phyloP scores from a whole-genome alignment of 768 basidiomycete genomes.

The Tricholoma hemisulphureum region DNA sequence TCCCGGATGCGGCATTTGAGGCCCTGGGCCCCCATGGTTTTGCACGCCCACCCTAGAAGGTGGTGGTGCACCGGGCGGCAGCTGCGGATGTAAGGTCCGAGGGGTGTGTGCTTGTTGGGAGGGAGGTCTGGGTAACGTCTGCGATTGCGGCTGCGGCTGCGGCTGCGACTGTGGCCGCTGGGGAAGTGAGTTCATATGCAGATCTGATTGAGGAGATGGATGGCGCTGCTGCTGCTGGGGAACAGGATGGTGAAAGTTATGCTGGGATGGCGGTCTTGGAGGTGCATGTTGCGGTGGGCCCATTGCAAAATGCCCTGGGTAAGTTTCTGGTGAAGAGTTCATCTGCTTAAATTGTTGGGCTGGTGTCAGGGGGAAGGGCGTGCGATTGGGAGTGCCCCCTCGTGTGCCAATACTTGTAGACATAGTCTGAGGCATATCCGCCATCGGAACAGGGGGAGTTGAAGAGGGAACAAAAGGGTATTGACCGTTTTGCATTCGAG shows the following conservation, averaged over 20 bases:
- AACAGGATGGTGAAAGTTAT: constrained; percentile 31
- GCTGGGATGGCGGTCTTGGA: constrained; percentile 45
- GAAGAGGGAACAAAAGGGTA: constrained; percentile 45
- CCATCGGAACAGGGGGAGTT: constrained; percentile 48
- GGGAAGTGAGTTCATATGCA: constrained; percentile 41
- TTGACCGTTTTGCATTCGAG: constrained; percentile 35
- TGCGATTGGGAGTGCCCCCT: constrained; percentile 40
- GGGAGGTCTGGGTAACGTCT: constrained; percentile 12
- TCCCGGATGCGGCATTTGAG: constrained; percentile 21
- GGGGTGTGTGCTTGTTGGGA: constrained; percentile 18
- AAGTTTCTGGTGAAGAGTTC: constrained; percentile 33
- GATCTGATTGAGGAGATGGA: constrained; percentile 46
- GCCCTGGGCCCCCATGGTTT: constrained; percentile 11
- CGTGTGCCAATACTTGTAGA: constrained; percentile 33
- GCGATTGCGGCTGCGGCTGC: constrained; percentile 57
- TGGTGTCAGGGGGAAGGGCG: constrained; percentile 53
- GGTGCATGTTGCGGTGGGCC: constrained; percentile 34
- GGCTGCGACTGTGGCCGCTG: constrained; percentile 60
- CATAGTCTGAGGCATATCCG: constrained; percentile 46
- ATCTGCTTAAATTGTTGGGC: constrained; percentile 65
- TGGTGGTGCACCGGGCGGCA: constrained; percentile 8
- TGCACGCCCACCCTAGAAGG: constrained; percentile 13
- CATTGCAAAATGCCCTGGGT: constrained; percentile 31
- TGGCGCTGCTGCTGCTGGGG: constrained; percentile 27
- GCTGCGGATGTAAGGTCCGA: constrained; percentile 16